Base-by-base conservation (phyloP, 2,329 filamentous ascomycete species). In the Cladosporium sphaerospermum region DNA sequence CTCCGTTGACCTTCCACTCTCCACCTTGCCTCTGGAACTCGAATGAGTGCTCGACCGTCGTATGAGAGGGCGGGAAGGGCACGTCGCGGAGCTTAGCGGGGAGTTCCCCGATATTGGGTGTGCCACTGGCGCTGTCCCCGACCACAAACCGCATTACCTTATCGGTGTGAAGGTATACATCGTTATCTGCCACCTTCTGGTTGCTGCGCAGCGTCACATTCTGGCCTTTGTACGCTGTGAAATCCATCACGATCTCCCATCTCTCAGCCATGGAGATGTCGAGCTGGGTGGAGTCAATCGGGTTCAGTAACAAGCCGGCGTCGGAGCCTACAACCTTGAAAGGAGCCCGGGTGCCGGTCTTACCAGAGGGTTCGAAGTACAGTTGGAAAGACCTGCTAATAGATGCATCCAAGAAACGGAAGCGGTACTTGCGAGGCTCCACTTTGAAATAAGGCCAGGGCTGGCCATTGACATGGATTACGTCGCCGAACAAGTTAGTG, bases 361-460 rank as follows among this genome's bases (percentile, higher is more conserved):
- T 62, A 18, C 69, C 68, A 4, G 32, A 16, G 1, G 40, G 36
- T 28, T 61, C 70, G 42, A 80, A 73, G 59, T 75, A 78, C 7
- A 81, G 65, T 11, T 71, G 65, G 54, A 77, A 81, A 11, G 72
- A 71, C 45, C 75, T 64, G 18, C 70, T 74, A 42, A 78, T 59
- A 14, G 74, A 70, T 5, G 74, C 72, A 61, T 82, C 74, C 23
- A 80, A 70, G 52, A 82, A 62, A 2, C 80, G 70, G 57, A 83
- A 74, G 13, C 79, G 77, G 64, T 83, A 83, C 63, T 82, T 83
- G 61, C 80, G 74, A 6, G 78, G 79, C 63, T 83, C 76, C 4
- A 82, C 79, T 11, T 74, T 71, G 10, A 81, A 58, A 57, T 72
- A 82, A 3, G 80, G 80, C 80, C 80, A 83, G 3, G 80, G 80